A percentile compares a stretch with the other conserved stretches of the same genome.
Evolutionary conservation across 345 rosid species (phyloP).

Genomic region (Sonneratia alba): DNA sequence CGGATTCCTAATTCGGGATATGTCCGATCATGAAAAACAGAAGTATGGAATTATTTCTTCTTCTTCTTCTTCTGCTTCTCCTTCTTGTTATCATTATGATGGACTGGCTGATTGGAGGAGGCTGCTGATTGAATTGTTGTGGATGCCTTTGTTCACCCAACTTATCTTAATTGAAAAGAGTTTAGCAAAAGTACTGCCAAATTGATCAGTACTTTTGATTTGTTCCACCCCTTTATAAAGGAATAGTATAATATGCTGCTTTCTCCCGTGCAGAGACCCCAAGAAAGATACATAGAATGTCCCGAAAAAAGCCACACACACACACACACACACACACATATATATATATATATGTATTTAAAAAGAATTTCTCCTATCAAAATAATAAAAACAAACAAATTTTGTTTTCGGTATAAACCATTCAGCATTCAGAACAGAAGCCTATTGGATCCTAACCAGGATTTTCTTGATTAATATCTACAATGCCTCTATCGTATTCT

Average conservation of each 20-base stretch:
- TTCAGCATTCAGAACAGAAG: no score
- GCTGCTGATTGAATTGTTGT: constrained; percentile 6
- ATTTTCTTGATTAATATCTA: no score
- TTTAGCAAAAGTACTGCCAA: background rate
- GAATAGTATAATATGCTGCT: background rate
- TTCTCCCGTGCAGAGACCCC: background rate
- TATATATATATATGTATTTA: background rate
- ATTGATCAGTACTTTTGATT: constrained; percentile 7
- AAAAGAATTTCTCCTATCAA: background rate
- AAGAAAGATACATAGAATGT: background rate
- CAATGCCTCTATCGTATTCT: no score
- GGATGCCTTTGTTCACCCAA: constrained; percentile 12
- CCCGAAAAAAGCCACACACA: background rate
- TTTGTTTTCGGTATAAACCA: no score
- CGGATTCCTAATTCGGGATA: constrained; percentile 2
- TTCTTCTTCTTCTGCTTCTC: background rate
- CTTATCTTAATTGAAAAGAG: constrained; percentile 13
- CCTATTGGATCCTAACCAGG: no score
- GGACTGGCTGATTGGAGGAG: constrained; percentile 11
- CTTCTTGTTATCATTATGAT: no score
- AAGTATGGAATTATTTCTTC: background rate
- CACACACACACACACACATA: background rate
- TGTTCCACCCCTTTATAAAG: constrained; percentile 1
- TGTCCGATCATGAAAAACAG: background rate
- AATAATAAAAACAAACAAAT: background rate